A percentile compares a stretch with the other conserved stretches of the same genome.
Conservation (phyloP, 2,329 filamentous ascomycete genomes). For the Dactylellina haptotyla region DNA sequence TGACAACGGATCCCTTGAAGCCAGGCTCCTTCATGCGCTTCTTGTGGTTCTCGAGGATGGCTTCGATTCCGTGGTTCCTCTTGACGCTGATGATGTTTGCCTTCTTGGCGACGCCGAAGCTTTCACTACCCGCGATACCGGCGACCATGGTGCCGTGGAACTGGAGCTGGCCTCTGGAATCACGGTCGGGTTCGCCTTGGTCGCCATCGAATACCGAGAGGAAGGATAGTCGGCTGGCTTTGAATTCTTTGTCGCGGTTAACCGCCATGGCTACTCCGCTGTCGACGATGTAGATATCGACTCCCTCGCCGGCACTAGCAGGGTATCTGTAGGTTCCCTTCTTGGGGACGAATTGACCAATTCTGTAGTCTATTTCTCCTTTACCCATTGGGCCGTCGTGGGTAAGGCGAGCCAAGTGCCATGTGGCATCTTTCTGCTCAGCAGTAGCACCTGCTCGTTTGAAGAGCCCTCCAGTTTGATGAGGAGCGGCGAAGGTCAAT, state of each 20-base stretch:
- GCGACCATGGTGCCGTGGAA: constrained; percentile 64
- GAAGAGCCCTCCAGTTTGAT: not conserved
- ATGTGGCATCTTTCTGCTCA: not conserved
- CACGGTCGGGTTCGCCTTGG: constrained; percentile 57
- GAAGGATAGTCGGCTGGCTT: constrained; percentile 56
- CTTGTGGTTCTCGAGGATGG: constrained; percentile 59
- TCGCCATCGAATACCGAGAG: too few species aligned
- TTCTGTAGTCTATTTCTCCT: not conserved
- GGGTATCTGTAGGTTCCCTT: not conserved
- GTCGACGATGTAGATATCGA: constrained; percentile 65
- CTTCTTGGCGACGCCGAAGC: not conserved
- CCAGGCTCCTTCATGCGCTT: constrained; percentile 61
- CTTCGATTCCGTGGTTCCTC: not conserved
- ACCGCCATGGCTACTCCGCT: constrained; percentile 60
- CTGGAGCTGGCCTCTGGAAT: constrained; percentile 59
- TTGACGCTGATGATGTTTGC: constrained; percentile 1
- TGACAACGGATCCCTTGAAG: constrained; percentile 63
- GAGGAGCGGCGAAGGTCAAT: not conserved
- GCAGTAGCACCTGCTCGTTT: not conserved
- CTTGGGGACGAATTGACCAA: too few species aligned
- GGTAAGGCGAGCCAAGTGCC: not conserved
- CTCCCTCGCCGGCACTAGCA: constrained; percentile 60
- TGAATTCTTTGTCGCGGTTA: constrained; percentile 57
- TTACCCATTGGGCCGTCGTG: not conserved
- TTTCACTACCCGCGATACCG: constrained; percentile 50